These are phyloP conservation scores for Fusarium floridanum DNA, from an alignment of 2,329 filamentous ascomycete species.

Conservation along the genomic window DNA sequence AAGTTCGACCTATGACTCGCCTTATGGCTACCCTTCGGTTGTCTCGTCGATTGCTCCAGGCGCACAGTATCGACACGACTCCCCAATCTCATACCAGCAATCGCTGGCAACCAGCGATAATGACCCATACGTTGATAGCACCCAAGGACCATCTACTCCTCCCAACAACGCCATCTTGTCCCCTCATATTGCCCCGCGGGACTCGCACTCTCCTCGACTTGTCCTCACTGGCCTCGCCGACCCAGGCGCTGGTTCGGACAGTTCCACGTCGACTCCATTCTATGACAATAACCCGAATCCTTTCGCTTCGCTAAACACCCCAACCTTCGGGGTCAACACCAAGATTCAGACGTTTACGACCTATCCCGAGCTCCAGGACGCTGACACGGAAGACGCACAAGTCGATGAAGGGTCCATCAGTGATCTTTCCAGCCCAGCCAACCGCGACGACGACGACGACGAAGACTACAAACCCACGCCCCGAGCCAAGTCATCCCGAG, in stretches of 20 bases:
- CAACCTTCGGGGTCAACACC: constrained; percentile 4
- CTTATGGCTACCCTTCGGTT: constrained; percentile 11
- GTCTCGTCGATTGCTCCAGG: constrained; percentile 5
- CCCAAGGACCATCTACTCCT: constrained; percentile 36
- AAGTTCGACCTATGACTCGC: background rate
- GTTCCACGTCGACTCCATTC: background rate
- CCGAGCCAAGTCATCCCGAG: constrained; percentile 6
- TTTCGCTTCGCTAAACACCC: background rate
- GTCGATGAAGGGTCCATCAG: background rate
- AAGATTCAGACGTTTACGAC: background rate
- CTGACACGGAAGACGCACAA: constrained; percentile 8
- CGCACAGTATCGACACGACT: constrained; percentile 22
- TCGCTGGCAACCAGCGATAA: constrained; percentile 32
- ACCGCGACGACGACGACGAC: constrained; percentile 6
- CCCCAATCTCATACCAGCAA: constrained; percentile 38
- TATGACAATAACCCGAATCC: background rate
- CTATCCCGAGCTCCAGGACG: constrained; percentile 30
- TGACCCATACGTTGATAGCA: constrained; percentile 30
- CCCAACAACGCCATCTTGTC: constrained; percentile 26
- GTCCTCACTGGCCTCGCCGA: constrained; percentile 30
- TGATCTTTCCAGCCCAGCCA: background rate
- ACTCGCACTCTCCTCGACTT: constrained; percentile 20
- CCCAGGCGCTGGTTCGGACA: background rate
- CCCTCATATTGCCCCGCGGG: constrained; percentile 18
- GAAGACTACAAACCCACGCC: constrained; percentile 14